Evolutionary conservation across 345 rosid genomes (phyloP), one percentile per base, ranked within the genome.

Genomic region (Gossypium anomalum): DNA sequence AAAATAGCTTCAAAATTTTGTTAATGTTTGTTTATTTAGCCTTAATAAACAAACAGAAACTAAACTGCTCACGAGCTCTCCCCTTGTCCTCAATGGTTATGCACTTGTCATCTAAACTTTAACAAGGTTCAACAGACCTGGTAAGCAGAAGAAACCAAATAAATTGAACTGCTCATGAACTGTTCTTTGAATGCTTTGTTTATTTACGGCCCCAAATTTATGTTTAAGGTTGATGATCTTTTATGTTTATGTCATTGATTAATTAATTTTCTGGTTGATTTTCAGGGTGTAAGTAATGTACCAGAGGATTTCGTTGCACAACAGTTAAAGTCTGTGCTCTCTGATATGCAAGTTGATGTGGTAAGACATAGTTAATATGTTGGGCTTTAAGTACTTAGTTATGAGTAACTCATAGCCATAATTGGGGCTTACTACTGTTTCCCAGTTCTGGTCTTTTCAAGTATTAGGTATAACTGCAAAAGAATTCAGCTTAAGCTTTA

Each of bases 271-370:
- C 3, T 8, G 7, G 9, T 49, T 57, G 58, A 52, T 74, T 75
- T 15, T 63, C 74, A 89, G 90, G 87, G 89, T 7, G 89, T 87
- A 2, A 57, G 82, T 60, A 72, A 76, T 60, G 82, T 87, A 73
- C 81, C 85, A 2, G 88, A 88, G n/a, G 80, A 89, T 8, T 89
- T 87, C 61, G 92, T 95, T 60, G 89, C 88, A 0, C 82, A 83
- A 75, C 98, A 92, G 85, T 81, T 94, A 78, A 86, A 85, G 65
- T 95, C 99, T 23, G 97, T 95, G 53, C 93, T 95, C 17, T 95
- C 97, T 20, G 98, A 95, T 85, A 93, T 95, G 88, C 85, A 89
- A 77, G 85, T 95, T 47, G 97, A 93, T 81, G 99, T 89, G 81
- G 99, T 95, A 81, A 87, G 88, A 43, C 16, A 38, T 29, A 25